Base-by-base conservation (phyloP, 257 asterid genomes). In the Leptodermis oblonga region DNA sequence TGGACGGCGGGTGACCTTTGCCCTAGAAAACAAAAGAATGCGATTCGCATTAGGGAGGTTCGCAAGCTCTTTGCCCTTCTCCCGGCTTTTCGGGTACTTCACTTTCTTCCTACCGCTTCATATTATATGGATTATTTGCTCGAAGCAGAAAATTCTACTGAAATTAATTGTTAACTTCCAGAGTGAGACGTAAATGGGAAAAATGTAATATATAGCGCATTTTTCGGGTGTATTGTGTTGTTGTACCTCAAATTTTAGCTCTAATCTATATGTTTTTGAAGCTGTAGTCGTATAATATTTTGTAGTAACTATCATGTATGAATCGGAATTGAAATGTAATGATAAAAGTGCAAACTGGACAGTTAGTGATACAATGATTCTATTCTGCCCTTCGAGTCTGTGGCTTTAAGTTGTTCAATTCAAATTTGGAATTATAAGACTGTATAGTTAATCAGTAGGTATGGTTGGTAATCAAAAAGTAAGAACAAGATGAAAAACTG, bases 21-120 rank as follows among this genome's bases (percentile, higher is more conserved):
- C 23, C 25, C 0, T 1, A 48, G 23, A 48, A 10, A 15, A 48
- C 7, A 17, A 48, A 46, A 62, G 60, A 26, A 75, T 75, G 83
- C 25, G 70, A 13, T 56, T 72, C 3, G 76, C 81, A 4, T 23
- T 80, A 7, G 62, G 31, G 51, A 81, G 61, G 75, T 18, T 77
- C 17, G 68, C 70, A 28, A 78, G 37, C 22, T 74, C 73, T 17
- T 62, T 81, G 41, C 85, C 85, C 28, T 81, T 81, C 62, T 67
- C 78, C 60, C 68, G 75, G 5, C 52, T 68, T 59, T 67, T 81
- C 62, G 71, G 82, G 85, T 81, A 68, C 25, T 11, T 7, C 28
- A 48, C 64, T 48, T 45, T 9, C 20, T 37, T 25, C n/a, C 9
- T 20, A 48, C 23, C 54, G 25, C 54, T 48, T 48, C 4, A 45